Percentiles rank a stretch among this genome's conserved stretches.
Evolutionary conservation across 108 stramenopile genomes (phyloP).

Genomic region (Schizochytrium sp.): DNA sequence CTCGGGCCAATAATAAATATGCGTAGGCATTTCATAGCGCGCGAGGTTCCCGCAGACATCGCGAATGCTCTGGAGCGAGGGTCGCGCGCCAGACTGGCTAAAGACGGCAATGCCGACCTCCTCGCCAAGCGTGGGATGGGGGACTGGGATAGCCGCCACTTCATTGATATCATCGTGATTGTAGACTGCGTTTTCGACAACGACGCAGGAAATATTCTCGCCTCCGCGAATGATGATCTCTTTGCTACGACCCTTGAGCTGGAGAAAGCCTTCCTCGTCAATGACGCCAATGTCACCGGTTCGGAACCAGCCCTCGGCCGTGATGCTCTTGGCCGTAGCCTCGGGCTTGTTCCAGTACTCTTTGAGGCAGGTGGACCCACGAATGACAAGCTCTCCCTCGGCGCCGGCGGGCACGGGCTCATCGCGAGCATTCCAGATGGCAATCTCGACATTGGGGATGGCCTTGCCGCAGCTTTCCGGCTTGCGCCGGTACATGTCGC

Average conservation of each 20-base stretch:
- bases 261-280: conserved; percentile 60
- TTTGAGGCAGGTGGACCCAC: background rate
- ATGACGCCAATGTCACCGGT: conserved; percentile 68
- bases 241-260: conserved; percentile 64
- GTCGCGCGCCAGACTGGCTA: background rate
- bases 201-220: conserved; percentile 62
- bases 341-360: conserved; percentile 27
- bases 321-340: conserved; percentile 33
- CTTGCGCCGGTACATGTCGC: background rate
- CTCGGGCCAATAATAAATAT: background rate
- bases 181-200: conserved; percentile 61
- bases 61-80: background rate
- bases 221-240: conserved; percentile 76
- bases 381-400: conserved; percentile 35
- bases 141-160: background rate
- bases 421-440: background rate
- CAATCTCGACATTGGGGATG: background rate
- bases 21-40: background rate
- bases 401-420: background rate
- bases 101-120: background rate
- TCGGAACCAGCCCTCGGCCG: conserved; percentile 60
- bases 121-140: conserved; percentile 9
- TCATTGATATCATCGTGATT: conserved; percentile 9
- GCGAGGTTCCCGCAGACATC: background rate
- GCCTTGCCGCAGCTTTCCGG: background rate